Base-by-base conservation (phyloP, 2,329 filamentous ascomycete species). In the Penicillium olsonii region DNA sequence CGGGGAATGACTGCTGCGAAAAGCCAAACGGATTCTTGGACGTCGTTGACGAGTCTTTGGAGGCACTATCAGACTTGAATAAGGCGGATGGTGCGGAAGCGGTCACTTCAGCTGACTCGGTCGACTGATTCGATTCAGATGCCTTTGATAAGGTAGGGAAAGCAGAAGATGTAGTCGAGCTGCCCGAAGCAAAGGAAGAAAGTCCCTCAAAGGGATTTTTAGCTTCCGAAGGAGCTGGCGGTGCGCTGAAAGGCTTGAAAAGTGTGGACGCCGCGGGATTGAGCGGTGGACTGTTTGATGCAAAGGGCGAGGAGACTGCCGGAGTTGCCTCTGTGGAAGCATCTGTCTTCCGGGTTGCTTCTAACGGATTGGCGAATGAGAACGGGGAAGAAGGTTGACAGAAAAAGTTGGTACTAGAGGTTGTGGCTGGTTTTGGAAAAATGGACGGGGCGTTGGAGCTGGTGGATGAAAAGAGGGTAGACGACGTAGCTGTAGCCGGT, bases 61-160 rank as follows among this genome's bases (percentile, higher is more conserved):
- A 5, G 22, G n/a, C 19, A 6, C 15, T 2, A 14, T 46, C 43
- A n/a, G 7, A 31, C 18, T 34, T 40, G 15, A 15, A 20, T 5
- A 12, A 7, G 2, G 27, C 34, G 22, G 45, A 43, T 3, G 45
- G n/a, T 1, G 18, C 45, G 11, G 45, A 4, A 17, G 39, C 15
- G 27, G 12, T 18, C 22, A 33, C 2, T 1, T 33, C 39, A 14
- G 39, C 12, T 14, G 40, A 12, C 18, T 44, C 33, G 3, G 40
- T 10, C 4, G 14, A 17, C 26, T 44, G 33, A 3, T 5, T 38
- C 15, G 18, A 8, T 18, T 31, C 40, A 12, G 43, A 7, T n/a
- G 43, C 29, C 9, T 55, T 50, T 1, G 45, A 11, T 24, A 50
- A 45, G 2, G 42, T 24, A 1, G 50, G 14, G 29, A 50, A 45